Conservation (phyloP, 352 stramenopile genomes). For the Globisporangium megalacanthum region DNA sequence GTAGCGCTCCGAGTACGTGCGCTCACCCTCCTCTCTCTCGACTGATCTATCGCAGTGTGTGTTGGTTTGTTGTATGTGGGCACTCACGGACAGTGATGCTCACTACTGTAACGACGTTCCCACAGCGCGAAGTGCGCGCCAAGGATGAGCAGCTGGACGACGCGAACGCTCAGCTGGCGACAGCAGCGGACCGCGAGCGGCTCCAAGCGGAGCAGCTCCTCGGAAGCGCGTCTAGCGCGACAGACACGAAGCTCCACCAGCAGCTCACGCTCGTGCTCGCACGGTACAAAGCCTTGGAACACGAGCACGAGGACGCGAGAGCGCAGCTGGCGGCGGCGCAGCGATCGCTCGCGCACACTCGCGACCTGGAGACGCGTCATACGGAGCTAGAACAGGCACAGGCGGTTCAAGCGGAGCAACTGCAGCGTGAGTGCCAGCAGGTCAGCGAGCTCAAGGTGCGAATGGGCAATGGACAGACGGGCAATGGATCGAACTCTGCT, state of each 20-base stretch:
- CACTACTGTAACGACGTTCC: neutral
- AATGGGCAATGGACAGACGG: too few relatives aligned
- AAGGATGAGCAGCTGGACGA: conserved; percentile 43
- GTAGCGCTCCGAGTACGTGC: conserved; percentile 40
- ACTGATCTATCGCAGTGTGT: neutral
- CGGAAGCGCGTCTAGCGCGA: neutral
- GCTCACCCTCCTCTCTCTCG: neutral
- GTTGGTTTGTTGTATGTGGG: too few relatives aligned
- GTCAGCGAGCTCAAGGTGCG: conserved; percentile 40
- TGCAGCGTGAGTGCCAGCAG: conserved; percentile 66
- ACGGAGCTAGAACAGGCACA: conserved; percentile 67
- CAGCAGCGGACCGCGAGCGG: conserved; percentile 30
- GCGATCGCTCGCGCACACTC: conserved; percentile 18
- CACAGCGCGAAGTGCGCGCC: conserved; percentile 36
- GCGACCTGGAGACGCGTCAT: conserved; percentile 43
- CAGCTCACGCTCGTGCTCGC: conserved; percentile 46
- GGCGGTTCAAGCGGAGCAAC: conserved; percentile 50
- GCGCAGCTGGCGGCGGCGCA: conserved; percentile 32
- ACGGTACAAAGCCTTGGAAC: conserved; percentile 67
- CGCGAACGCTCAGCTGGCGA: conserved; percentile 25
- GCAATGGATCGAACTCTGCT: too few relatives aligned
- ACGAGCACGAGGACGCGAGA: conserved; percentile 24
- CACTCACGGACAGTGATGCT: neutral
- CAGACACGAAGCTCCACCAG: conserved; percentile 24
- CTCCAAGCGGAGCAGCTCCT: conserved; percentile 31